Conservation (phyloP, 2,329 filamentous ascomycete species). For the Alternaria sp. region DNA sequence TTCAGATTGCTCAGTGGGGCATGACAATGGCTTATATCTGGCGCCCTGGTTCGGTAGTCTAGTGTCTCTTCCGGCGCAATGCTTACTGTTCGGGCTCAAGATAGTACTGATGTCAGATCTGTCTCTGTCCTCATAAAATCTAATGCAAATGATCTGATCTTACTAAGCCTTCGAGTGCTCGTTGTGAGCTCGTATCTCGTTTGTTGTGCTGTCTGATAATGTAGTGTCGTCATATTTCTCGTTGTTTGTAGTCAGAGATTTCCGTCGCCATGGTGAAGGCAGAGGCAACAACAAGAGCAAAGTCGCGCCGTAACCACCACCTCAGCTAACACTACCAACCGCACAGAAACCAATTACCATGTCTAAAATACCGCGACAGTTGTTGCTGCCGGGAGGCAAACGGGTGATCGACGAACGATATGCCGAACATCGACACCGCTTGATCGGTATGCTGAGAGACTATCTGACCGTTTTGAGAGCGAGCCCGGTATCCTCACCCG, state of each 20-base stretch:
- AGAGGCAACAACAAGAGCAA: not conserved
- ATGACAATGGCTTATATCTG: too few relatives aligned
- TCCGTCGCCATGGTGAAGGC: not conserved
- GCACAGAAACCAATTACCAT: not conserved
- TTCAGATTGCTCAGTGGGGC: too few relatives aligned
- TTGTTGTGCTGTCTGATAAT: not conserved
- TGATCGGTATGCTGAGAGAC: not conserved
- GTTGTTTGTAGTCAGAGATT: not conserved
- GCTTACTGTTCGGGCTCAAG: not conserved
- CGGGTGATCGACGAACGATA: not conserved
- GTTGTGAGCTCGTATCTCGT: rapidly evolving
- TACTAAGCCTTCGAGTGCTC: rapidly evolving
- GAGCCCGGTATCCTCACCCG: not conserved
- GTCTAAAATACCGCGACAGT: not conserved
- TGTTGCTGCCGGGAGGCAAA: not conserved
- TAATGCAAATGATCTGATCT: not conserved
- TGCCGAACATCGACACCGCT: not conserved
- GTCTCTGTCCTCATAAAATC: not conserved
- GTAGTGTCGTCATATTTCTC: not conserved
- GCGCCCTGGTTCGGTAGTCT: too few relatives aligned
- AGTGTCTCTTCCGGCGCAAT: not conserved
- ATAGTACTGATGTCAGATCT: not conserved
- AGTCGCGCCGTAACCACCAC: not conserved
- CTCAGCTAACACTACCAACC: not conserved
- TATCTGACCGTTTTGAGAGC: not conserved